These are phyloP conservation scores for Eucalyptus marginata DNA, from an alignment of 345 rosid species.

Conservation along the genomic window DNA sequence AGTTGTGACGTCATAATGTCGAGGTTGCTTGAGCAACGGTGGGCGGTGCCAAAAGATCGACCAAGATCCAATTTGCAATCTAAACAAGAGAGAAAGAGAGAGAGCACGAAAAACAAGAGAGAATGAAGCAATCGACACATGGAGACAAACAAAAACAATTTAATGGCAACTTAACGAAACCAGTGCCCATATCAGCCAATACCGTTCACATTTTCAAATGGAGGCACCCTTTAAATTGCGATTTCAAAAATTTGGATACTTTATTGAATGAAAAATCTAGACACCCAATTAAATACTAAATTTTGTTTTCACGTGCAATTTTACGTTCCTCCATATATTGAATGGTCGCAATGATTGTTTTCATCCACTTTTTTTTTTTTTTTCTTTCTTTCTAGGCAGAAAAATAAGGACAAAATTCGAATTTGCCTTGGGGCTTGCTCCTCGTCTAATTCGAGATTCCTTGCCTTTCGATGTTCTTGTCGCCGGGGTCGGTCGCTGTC, in stretches of 20 bases:
- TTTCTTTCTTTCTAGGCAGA: background rate
- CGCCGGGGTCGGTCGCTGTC: background rate
- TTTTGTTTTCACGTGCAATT: background rate
- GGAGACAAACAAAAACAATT: background rate
- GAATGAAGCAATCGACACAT: rapidly evolving
- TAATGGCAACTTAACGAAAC: background rate
- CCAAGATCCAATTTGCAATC: background rate
- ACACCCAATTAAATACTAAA: background rate
- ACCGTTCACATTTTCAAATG: background rate
- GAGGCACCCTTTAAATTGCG: background rate
- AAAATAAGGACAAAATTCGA: background rate
- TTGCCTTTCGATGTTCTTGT: background rate
- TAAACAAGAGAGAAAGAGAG: background rate
- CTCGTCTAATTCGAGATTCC: background rate
- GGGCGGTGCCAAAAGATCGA: background rate
- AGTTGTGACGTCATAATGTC: no score
- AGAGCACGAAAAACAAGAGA: background rate
- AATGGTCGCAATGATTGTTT: background rate
- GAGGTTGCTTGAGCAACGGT: rapidly evolving
- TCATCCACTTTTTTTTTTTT: background rate
- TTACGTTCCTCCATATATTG: background rate
- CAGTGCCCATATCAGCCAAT: background rate
- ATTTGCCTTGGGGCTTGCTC: background rate
- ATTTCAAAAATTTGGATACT: background rate
- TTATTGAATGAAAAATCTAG: background rate